A percentile compares a stretch with the other conserved stretches of the same genome.
Evolutionary conservation across 2,329 filamentous ascomycete species (phyloP).

Genomic region (Fonsecaea monophora): DNA sequence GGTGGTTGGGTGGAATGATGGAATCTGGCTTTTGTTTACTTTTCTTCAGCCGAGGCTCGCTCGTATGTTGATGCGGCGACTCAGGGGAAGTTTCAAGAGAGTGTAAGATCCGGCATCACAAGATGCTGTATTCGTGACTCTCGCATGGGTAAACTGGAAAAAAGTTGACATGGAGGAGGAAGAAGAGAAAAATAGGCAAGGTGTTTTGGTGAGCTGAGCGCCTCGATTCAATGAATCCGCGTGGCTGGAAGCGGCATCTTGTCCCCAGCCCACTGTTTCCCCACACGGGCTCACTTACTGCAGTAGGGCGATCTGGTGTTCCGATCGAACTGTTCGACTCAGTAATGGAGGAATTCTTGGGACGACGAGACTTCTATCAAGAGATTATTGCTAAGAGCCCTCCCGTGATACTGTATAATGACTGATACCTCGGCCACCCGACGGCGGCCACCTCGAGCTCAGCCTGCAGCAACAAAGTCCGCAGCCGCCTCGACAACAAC

Average conservation of each 20-base stretch:
- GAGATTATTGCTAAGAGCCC: not conserved
- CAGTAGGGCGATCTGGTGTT: not conserved
- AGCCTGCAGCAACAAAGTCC: constrained; percentile 8
- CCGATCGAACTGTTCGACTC: not conserved
- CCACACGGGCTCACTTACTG: constrained; percentile 12
- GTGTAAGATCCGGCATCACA: not conserved
- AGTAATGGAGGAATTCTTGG: not conserved
- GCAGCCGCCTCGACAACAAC: not conserved
- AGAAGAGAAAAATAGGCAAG: constrained; percentile 7
- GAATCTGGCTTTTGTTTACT: constrained; percentile 27
- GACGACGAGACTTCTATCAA: not conserved
- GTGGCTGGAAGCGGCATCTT: constrained; percentile 24
- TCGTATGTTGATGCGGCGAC: not conserved
- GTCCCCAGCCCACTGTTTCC: constrained; percentile 24
- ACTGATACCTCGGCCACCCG: constrained; percentile 22
- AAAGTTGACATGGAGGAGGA: constrained; percentile 1
- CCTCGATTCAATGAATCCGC: constrained; percentile 21
- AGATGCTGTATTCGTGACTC: not conserved
- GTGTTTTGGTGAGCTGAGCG: constrained; percentile 10
- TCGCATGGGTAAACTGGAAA: not conserved
- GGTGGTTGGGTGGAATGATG: not conserved
- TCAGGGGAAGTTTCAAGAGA: not conserved
- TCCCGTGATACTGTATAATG: constrained; percentile 15
- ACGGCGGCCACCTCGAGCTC: constrained; percentile 18
- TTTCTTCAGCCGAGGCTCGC: constrained; percentile 24